These are phyloP conservation scores for Xylaria arbuscula DNA, from an alignment of 2,329 filamentous ascomycete species.

Conservation along the genomic window DNA sequence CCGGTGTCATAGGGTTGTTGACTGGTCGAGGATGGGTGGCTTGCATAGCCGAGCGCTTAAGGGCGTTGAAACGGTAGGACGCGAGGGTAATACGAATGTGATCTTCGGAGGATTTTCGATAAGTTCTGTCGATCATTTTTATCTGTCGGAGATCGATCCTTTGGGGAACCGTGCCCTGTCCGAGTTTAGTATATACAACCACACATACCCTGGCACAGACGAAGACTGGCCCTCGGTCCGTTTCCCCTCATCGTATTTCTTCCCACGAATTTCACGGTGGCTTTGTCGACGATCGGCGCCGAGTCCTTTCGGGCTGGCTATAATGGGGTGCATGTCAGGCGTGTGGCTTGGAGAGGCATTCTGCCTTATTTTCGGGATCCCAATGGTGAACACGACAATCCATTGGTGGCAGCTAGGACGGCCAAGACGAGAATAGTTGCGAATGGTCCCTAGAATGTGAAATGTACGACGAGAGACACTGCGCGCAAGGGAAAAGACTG, in stretches of 20 bases:
- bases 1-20: slow-evolving; percentile 1
- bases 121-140: slow-evolving; percentile 29
- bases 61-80: not conserved
- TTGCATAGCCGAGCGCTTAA: slow-evolving; percentile 36
- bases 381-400: not conserved
- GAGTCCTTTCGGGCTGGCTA: not conserved
- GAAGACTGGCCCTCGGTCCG: not conserved
- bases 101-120: slow-evolving; percentile 29
- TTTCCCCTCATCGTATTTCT: slow-evolving; percentile 5
- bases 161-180: not conserved
- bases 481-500: not conserved
- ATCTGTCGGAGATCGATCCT: slow-evolving; percentile 6
- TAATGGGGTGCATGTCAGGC: not conserved
- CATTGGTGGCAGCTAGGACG: not conserved
- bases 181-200: not conserved
- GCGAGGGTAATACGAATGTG: slow-evolving; percentile 23
- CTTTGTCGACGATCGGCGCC: slow-evolving; percentile 8
- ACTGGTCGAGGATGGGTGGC: slow-evolving; percentile 12
- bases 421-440: not conserved
- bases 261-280: slow-evolving; percentile 5
- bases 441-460: not conserved
- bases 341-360: slow-evolving; percentile 20
- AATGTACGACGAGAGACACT: not conserved
- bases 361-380: slow-evolving; percentile 4
- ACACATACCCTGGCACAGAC: not conserved